These are phyloP conservation scores for Lentinus brumalis DNA, from an alignment of 768 basidiomycete genomes.

Conservation along the genomic window DNA sequence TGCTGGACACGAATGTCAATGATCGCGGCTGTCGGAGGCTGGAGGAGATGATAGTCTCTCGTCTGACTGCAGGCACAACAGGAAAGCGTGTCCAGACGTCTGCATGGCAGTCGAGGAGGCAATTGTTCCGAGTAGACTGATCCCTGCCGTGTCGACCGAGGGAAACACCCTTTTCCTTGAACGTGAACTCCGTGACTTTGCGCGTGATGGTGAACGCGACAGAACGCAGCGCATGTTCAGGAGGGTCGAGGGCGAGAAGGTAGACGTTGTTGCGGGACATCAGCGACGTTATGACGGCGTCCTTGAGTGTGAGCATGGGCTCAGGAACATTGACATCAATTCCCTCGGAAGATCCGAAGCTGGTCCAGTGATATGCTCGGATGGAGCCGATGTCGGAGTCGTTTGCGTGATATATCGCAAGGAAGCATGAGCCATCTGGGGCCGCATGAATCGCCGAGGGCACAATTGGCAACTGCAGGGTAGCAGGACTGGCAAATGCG, in stretches of 20 bases:
- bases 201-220: constrained; percentile 53
- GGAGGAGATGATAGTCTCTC: constrained; percentile 43
- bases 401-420: constrained; percentile 34
- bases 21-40: constrained; percentile 34
- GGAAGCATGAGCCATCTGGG: constrained; percentile 56
- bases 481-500: constrained; percentile 42
- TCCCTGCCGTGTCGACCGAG: constrained; percentile 18
- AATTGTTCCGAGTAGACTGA: constrained; percentile 44
- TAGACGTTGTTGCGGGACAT: constrained; percentile 44
- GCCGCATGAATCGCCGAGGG: constrained; percentile 46
- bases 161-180: constrained; percentile 44
- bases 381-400: constrained; percentile 22
- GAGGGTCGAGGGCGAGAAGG: constrained; percentile 42
- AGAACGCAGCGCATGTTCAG: constrained; percentile 39
- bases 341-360: constrained; percentile 55
- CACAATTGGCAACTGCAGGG: constrained; percentile 37
- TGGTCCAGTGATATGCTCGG: constrained; percentile 55
- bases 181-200: constrained; percentile 57
- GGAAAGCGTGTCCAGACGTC: constrained; percentile 67
- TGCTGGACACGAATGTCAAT: constrained; percentile 48
- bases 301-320: constrained; percentile 18
- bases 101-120: constrained; percentile 52
- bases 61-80: constrained; percentile 52
- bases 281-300: constrained; percentile 46
- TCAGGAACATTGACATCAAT: constrained; percentile 38